Percentiles rank a stretch among this genome's conserved stretches.
Evolutionary conservation across 352 stramenopile species (phyloP).

Genomic region (Phytopythium oedochilum): DNA sequence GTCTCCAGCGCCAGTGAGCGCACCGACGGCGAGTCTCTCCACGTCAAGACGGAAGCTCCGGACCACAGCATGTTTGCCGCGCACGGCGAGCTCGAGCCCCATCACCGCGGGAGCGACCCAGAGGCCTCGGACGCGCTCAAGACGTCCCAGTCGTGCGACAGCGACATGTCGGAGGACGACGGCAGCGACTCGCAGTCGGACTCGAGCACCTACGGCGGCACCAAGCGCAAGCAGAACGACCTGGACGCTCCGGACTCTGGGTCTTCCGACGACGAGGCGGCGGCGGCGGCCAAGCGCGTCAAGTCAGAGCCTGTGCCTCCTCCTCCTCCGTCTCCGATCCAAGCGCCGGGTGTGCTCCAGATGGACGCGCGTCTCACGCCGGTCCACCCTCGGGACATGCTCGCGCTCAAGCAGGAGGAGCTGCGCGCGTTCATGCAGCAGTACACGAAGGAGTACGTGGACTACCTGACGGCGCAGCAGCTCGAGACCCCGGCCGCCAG

Average conservation of each 20-base stretch:
- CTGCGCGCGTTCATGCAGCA: conserved; percentile 53
- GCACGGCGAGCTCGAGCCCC: neutral
- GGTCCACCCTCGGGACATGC: conserved; percentile 43
- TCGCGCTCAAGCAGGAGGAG: conserved; percentile 41
- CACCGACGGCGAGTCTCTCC: conserved; percentile 4
- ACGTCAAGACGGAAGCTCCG: conserved; percentile 13
- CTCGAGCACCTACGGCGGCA: conserved; percentile 17
- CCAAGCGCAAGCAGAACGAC: conserved; percentile 40
- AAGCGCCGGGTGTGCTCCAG: conserved; percentile 23
- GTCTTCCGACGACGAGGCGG: conserved; percentile 25
- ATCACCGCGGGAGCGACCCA: conserved; percentile 9
- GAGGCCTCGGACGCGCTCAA: conserved; percentile 27
- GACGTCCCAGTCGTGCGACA: conserved; percentile 60
- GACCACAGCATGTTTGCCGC: neutral
- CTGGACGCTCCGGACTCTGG: conserved; percentile 19
- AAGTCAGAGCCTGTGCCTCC: conserved; percentile 2
- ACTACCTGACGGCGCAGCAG: conserved; percentile 33
- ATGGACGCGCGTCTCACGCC: conserved; percentile 35
- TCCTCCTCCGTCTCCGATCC: neutral
- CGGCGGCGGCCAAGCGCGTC: conserved; percentile 20
- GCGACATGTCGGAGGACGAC: conserved; percentile 46
- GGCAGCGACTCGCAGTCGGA: conserved; percentile 55
- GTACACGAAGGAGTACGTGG: conserved; percentile 57
- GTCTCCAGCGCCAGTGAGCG: neutral
- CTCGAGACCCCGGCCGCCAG: conserved; percentile 10